Percentiles rank a stretch among this genome's conserved stretches.
Conservation (phyloP, 2,329 filamentous ascomycete genomes). For the Grosmannia clavigera region DNA sequence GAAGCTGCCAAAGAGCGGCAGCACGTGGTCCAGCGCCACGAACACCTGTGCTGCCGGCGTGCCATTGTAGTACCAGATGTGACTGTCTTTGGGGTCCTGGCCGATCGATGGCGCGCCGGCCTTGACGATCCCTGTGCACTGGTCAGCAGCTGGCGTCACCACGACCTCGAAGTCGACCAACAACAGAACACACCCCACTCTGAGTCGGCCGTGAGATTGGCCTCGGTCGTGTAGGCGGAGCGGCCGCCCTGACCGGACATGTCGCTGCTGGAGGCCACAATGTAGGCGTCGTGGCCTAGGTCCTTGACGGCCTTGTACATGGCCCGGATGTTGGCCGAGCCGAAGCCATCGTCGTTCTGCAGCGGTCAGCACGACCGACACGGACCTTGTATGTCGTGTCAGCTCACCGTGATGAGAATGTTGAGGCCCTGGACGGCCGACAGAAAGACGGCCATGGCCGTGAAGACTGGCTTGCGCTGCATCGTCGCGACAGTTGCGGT, state of each 20-base stretch:
- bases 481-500: neutral
- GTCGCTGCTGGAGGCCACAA: slow-evolving; percentile 27
- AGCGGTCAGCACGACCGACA: neutral
- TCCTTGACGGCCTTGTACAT: slow-evolving; percentile 33
- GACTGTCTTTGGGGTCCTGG: slow-evolving; percentile 34
- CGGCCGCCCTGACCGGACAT: slow-evolving; percentile 33
- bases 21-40: slow-evolving; percentile 42
- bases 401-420: slow-evolving; percentile 7
- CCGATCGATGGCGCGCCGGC: slow-evolving; percentile 35
- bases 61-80: slow-evolving; percentile 50
- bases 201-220: slow-evolving; percentile 26
- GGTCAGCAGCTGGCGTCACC: too few relatives aligned
- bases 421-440: slow-evolving; percentile 4
- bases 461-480: neutral
- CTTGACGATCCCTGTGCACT: slow-evolving; percentile 24
- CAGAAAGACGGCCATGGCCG: neutral
- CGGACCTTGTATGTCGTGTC: too few relatives aligned
- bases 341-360: slow-evolving; percentile 27
- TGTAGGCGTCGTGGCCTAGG: slow-evolving; percentile 46
- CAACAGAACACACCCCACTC: slow-evolving; percentile 22
- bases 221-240: slow-evolving; percentile 27
- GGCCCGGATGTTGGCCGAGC: slow-evolving; percentile 26
- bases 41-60: slow-evolving; percentile 43
- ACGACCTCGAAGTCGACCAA: too few relatives aligned
- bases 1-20: slow-evolving; percentile 35